A percentile compares a stretch with the other conserved stretches of the same genome.
phyloP scores from a whole-genome alignment of 2,329 filamentous ascomycete species.

The Aureobasidium sp. region DNA sequence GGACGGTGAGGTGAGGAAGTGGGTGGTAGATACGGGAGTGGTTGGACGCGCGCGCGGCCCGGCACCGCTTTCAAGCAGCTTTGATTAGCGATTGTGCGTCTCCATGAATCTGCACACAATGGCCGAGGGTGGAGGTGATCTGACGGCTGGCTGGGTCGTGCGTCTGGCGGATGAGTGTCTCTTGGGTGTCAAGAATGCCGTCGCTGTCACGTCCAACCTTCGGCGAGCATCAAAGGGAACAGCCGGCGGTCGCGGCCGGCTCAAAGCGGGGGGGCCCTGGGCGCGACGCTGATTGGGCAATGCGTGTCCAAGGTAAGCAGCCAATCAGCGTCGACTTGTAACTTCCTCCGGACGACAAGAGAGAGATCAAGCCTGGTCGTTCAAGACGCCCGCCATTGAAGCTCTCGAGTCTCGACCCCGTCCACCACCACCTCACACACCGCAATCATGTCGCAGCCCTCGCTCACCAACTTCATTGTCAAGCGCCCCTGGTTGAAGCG shows the following conservation, averaged over 20 bases:
- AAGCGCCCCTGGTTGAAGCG: slow-evolving; percentile 80
- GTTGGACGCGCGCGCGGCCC: slow-evolving; percentile 7
- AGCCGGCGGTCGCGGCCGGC: background rate
- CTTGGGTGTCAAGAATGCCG: background rate
- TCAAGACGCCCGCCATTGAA: background rate
- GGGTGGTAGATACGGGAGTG: background rate
- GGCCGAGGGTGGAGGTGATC: background rate
- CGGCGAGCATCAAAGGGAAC: background rate
- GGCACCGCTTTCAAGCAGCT: slow-evolving; percentile 7
- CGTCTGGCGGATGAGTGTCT: background rate
- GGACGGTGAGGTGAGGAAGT: background rate
- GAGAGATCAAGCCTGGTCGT: background rate
- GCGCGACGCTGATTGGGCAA: background rate
- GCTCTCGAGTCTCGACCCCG: background rate
- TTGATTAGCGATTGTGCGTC: slow-evolving; percentile 8
- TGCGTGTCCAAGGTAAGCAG: background rate
- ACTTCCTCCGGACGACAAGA: slow-evolving; percentile 4
- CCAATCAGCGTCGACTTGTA: background rate
- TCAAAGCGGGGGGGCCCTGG: background rate
- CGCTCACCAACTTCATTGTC: slow-evolving; percentile 65
- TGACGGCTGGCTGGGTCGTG: background rate
- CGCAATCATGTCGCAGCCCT: slow-evolving; percentile 58
- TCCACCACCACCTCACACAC: background rate
- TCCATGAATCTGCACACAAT: slow-evolving; percentile 11
- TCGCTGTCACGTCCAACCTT: background rate